Evolutionary conservation across 495 filamentous ascomycete species (phyloP).

Genomic region (Pseudotulostoma volvatum): DNA sequence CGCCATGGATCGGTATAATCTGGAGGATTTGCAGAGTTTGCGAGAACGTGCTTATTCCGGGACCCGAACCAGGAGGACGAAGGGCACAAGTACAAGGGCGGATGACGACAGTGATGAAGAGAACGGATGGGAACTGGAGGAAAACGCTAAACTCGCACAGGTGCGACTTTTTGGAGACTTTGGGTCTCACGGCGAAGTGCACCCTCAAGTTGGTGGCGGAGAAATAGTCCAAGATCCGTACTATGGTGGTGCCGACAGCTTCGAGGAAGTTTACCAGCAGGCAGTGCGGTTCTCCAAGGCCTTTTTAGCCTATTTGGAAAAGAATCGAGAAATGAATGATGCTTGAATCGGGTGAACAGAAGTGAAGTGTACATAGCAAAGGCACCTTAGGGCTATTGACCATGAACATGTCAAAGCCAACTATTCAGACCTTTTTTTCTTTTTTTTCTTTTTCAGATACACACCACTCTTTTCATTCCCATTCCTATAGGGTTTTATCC

Average conservation of each 20-base stretch:
- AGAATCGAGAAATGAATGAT: too few species aligned
- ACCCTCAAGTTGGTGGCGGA: slow-evolving; percentile 52
- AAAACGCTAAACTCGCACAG: slow-evolving; percentile 29
- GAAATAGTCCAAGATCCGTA: slow-evolving; percentile 83
- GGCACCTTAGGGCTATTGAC: too few species aligned
- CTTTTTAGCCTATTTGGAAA: slow-evolving; percentile 41
- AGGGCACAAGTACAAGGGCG: slow-evolving; percentile 11
- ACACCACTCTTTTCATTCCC: too few species aligned
- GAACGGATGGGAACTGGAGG: too few species aligned
- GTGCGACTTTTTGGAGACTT: slow-evolving; percentile 80
- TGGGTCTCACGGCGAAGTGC: slow-evolving; percentile 47
- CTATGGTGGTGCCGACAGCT: slow-evolving; percentile 70
- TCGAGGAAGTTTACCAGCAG: slow-evolving; percentile 76
- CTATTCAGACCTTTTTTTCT: too few species aligned
- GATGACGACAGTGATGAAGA: slow-evolving; percentile 9
- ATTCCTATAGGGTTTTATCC: too few species aligned
- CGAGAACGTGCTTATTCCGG: slow-evolving; percentile 32
- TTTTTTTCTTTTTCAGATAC: too few species aligned
- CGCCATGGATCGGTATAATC: slow-evolving; percentile 84
- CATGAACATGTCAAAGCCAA: too few species aligned
- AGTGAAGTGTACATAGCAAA: too few species aligned
- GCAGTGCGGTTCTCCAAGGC: slow-evolving; percentile 60
- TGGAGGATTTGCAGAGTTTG: slow-evolving; percentile 49
- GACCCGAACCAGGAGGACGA: slow-evolving; percentile 25
- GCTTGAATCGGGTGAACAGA: too few species aligned